These are phyloP conservation scores for Abelmoschus esculentus DNA, from an alignment of 345 rosid genomes.

Conservation along the genomic window DNA sequence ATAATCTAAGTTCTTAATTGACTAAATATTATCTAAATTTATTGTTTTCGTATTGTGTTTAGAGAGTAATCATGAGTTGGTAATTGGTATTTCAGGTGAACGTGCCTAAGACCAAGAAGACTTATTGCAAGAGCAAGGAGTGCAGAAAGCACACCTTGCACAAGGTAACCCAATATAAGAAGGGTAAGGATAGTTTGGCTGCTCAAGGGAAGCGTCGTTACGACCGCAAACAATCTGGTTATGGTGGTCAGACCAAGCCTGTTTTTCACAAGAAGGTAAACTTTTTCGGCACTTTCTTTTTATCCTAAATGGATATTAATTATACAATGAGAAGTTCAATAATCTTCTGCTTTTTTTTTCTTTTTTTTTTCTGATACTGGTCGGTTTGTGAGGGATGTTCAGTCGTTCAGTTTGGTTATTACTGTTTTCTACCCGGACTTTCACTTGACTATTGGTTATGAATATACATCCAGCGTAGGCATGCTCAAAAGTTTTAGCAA, in stretches of 20 bases:
- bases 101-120: not conserved
- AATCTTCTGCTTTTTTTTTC: not conserved
- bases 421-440: not conserved
- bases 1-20: not conserved
- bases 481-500: not conserved
- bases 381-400: not conserved
- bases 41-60: not conserved
- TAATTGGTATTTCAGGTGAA: not conserved
- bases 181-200: not conserved
- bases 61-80: not conserved
- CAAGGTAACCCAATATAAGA: not conserved
- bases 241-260: not conserved
- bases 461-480: not conserved
- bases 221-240: not conserved
- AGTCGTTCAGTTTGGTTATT: not conserved
- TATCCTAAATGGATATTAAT: not conserved
- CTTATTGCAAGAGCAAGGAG: not conserved
- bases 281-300: not conserved
- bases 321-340: not conserved
- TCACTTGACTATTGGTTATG: not conserved
- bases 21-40: not conserved
- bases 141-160: not conserved
- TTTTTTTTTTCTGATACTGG: not conserved
- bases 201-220: not conserved
- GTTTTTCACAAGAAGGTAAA: not conserved